Base-by-base conservation (phyloP, 2,329 filamentous ascomycete species). In the Aspergillus spinulosporus region DNA sequence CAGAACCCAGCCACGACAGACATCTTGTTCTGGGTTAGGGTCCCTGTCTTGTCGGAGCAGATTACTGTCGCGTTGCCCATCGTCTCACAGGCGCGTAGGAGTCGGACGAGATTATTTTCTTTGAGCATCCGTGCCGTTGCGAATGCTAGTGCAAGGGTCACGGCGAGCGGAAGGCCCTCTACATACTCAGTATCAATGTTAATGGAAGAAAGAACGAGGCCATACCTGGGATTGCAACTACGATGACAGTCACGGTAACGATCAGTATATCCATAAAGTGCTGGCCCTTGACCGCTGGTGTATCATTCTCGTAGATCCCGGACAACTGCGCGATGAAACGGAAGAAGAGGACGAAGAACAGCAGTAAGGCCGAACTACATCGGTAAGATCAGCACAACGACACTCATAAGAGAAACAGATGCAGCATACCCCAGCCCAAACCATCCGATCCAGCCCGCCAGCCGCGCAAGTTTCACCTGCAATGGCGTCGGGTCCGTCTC, bases 301-400 rank as follows among this genome's bases (percentile, higher is more conserved):
- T 81, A 1, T 76, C 75, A 3, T 67, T 61, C 31, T 47, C 26
- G 34, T 47, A 47, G 56, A 83, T 79, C n/a, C 73, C 76, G 53
- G 74, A 81, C 2, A 96, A 81, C 9, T 84, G 76, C 46, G 86
- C 90, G 8, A 94, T 79, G 69, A 96, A 97, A 66, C 91, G 84
- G 76, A 96, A 92, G 67, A 96, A 84, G 9, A 96, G 80, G 45
- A 95, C 88, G 47, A 93, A 80, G 75, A 97, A 96, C 45, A 96
- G 80, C 8, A 94, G 78, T 61, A 88, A 90, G 47, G 91, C 90
- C 57, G 83, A 78, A 37, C 74, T 76, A 53, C 4, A 36, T 29
- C 37, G 15, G 6, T 36, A 53, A 66, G 37, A 67, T 62, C 49
- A n/a, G 49, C 5, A n/a, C n/a, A 34, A 39, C n/a, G 26, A 29